These are phyloP conservation scores for Rhododendron williamsianum DNA, from an alignment of 148 eudicot genomes.

Conservation along the genomic window DNA sequence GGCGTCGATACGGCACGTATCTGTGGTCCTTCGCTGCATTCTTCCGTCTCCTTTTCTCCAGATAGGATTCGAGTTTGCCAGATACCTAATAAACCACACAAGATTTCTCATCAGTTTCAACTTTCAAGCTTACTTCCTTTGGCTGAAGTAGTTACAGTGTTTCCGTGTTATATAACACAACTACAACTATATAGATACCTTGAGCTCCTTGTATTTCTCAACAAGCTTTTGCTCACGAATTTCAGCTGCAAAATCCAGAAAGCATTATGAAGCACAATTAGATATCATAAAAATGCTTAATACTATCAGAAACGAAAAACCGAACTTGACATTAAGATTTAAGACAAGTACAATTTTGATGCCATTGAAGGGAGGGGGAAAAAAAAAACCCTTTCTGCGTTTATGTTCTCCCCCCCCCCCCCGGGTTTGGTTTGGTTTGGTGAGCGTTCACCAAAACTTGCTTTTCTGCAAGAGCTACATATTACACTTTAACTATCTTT, in stretches of 20 bases:
- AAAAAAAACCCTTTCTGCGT: neutral
- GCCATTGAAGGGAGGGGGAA: neutral
- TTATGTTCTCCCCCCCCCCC: neutral
- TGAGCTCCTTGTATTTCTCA: slow-evolving; percentile 73
- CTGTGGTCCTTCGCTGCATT: slow-evolving; percentile 82
- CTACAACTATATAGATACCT: slow-evolving; percentile 31
- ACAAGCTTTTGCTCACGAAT: slow-evolving; percentile 54
- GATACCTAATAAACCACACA: slow-evolving; percentile 39
- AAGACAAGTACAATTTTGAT: neutral
- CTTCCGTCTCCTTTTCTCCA: slow-evolving; percentile 68
- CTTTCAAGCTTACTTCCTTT: neutral
- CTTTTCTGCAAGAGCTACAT: neutral
- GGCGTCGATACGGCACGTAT: slow-evolving; percentile 75
- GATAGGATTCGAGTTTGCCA: slow-evolving; percentile 70
- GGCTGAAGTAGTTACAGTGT: neutral
- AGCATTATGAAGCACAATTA: neutral
- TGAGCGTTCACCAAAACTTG: neutral
- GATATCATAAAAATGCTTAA: neutral
- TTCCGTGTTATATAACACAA: neutral
- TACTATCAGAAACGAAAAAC: neutral
- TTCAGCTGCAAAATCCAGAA: slow-evolving; percentile 65
- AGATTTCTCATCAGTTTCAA: neutral
- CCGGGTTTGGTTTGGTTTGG: neutral
- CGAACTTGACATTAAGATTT: neutral
- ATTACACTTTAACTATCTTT: neutral